phyloP scores from a whole-genome alignment of 2,329 filamentous ascomycete species.

The Microcyclosporella mali region DNA sequence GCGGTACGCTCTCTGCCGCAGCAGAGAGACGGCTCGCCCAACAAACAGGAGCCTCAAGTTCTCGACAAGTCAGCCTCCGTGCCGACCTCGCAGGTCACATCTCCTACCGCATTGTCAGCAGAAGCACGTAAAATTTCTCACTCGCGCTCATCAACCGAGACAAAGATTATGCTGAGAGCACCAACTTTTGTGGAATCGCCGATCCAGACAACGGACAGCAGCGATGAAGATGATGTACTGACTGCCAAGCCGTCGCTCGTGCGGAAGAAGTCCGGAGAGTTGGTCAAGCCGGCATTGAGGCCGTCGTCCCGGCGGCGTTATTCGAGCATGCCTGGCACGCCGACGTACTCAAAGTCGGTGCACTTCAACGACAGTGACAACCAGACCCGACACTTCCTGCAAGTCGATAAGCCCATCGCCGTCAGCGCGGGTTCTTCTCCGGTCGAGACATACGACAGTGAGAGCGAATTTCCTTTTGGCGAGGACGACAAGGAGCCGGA shows the following conservation, averaged over 20 bases:
- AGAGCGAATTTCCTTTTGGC: constrained; percentile 81
- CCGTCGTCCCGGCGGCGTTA: constrained; percentile 73
- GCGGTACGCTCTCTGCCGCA: constrained; percentile 76
- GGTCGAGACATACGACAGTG: constrained; percentile 78
- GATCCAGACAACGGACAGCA: constrained; percentile 43
- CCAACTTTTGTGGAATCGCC: constrained; percentile 40
- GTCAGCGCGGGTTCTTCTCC: constrained; percentile 93
- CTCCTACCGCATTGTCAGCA: constrained; percentile 40
- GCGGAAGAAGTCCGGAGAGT: constrained; percentile 94
- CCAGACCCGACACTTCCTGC: constrained; percentile 90
- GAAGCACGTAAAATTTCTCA: constrained; percentile 57
- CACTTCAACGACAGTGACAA: constrained; percentile 97
- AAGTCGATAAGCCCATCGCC: constrained; percentile 88
- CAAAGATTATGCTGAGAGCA: constrained; percentile 43
- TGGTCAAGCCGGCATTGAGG: constrained; percentile 86
- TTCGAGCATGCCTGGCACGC: constrained; percentile 95
- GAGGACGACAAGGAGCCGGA: constrained; percentile 55
- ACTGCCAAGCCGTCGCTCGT: constrained; percentile 76
- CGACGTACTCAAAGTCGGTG: constrained; percentile 92
- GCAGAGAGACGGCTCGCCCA: constrained; percentile 54
- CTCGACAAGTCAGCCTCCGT: constrained; percentile 26
- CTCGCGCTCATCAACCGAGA: constrained; percentile 55
- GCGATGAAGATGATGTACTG: constrained; percentile 44
- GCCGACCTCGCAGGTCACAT: constrained; percentile 29
- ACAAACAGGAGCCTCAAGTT: constrained; percentile 25